These are phyloP conservation scores for Periglandula ipomoeae DNA, from an alignment of 2,329 filamentous ascomycete species.

Conservation along the genomic window DNA sequence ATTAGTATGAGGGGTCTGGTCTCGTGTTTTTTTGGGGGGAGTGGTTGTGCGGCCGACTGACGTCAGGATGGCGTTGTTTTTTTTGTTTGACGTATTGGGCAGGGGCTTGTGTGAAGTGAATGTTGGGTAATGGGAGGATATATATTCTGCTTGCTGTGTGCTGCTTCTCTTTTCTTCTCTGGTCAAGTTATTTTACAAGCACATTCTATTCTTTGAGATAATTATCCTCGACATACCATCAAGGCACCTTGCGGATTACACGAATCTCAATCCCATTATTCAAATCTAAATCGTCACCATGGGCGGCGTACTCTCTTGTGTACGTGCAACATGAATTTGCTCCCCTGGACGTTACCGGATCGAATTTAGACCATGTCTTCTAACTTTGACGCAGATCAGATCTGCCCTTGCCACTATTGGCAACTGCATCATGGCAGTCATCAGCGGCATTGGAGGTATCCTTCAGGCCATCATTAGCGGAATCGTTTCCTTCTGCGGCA, in stretches of 20 bases:
- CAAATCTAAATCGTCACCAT: constrained; percentile 34
- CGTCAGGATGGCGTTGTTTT: not conserved
- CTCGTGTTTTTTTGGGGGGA: not conserved
- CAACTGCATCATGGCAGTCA: constrained; percentile 56
- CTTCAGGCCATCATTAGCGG: constrained; percentile 59
- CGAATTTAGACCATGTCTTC: not conserved
- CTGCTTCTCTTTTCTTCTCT: too few relatives aligned
- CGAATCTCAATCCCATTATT: not conserved
- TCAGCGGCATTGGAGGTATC: constrained; percentile 57
- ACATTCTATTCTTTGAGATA: too few relatives aligned
- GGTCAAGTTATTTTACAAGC: too few relatives aligned
- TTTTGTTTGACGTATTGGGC: not conserved
- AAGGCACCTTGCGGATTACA: too few relatives aligned
- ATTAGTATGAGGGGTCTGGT: not conserved
- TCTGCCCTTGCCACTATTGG: constrained; percentile 56
- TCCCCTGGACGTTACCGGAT: too few relatives aligned
- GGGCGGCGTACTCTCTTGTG: constrained; percentile 78
- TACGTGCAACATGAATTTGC: constrained; percentile 49
- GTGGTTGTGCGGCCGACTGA: not conserved
- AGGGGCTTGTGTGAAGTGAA: not conserved
- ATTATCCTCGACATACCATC: too few relatives aligned
- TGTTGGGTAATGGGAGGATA: not conserved
- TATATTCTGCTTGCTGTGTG: too few relatives aligned
- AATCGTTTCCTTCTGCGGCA: constrained; percentile 54
- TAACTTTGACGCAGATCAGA: constrained; percentile 36